Evolutionary conservation across 768 basidiomycete genomes (phyloP), one percentile per base, ranked within the genome.

Genomic region (Clavulina sp.): DNA sequence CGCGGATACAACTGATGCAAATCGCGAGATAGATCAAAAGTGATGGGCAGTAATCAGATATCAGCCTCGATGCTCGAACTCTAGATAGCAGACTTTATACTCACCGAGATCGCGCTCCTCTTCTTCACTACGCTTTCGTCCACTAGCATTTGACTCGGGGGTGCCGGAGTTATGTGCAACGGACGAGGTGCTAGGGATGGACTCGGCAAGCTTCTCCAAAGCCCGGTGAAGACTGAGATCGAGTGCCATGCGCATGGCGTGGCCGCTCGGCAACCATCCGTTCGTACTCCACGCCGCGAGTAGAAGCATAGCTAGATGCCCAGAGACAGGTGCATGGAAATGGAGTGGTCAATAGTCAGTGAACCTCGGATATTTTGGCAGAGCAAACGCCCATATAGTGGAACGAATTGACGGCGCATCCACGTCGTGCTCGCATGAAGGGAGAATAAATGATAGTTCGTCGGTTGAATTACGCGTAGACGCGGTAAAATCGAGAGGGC

Each of bases 161-260:
- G 40, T 9, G 9, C 16, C 43, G 43, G 26, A 79, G 70, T 54
- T 75, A 72, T 62, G 80, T 82, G 48, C 66, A 64, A 31, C 34
- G 41, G 3, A 68, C 74, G 41, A 64, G n/a, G n/a, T n/a, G 24
- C 26, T 46, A 16, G 43, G 9, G 26, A 13, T 71, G 31, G 76
- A 76, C 49, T 92, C 85, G 1, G 82, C 84, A 5, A 96, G 73
- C 63, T 88, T 93, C 61, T 93, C 89, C 41, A 95, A 66, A 6
- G 92, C 92, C 41, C 85, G 80, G 63, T 96, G 88, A 21, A 96
- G 72, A 30, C 91, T 88, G 49, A 96, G 80, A 62, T 95, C 91
- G 50, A 93, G 69, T 21, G 87, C 89, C 87, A 93, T 93, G 49
- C 92, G 78, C 78, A 95, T 81, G 4, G 92, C 92, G 61, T 96